Evolutionary conservation across 768 basidiomycete species (phyloP), one percentile per base, ranked within the genome.

Genomic region (Termitomyces sp.): DNA sequence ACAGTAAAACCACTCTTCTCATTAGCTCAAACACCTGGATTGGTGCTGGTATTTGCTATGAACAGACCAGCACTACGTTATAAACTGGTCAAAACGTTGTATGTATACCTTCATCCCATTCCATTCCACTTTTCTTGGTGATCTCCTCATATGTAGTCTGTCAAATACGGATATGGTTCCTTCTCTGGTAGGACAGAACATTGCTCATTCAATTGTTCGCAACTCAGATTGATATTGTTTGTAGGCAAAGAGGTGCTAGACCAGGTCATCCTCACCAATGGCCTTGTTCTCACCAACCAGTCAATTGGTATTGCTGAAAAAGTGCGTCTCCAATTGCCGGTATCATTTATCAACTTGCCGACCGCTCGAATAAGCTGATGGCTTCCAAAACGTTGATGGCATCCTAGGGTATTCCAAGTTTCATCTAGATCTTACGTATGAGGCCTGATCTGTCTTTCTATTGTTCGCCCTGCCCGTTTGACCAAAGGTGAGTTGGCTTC

Each of bases 1-100:
- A n/a, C n/a, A n/a, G n/a, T n/a, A n/a, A n/a, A n/a, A n/a, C n/a
- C n/a, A 15, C 22, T 20, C 20, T 16, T 35, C 7, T 2, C 5
- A 6, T 39, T 32, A 84, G 82, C 66, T 84, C 85, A 13, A 86
- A 86, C 70, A 86, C 85, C 25, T 88, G 86, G 85, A 71, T 88
- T 41, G 85, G 85, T 20, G 83, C 86, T 22, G 57, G 18, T 7
- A 70, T 63, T n/a, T 12, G 65, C 1, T 88, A 83, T 61, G 62
- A 60, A 15, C 53, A 54, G 55, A 86, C 86, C 5, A 72, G 71
- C 53, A 80, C 83, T 23, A 84, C 80, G 50, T 60, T 31, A 4
- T 50, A 72, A 57, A 85, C 83, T 15, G 61, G 63, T 0, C 57
- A 81, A 53, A 25, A 59, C 35, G 80, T 88, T 57, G 83, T 81